Percentiles rank a stretch among this genome's conserved stretches.
Evolutionary conservation across 768 basidiomycete genomes (phyloP).

Genomic region (Pisolithus albus): DNA sequence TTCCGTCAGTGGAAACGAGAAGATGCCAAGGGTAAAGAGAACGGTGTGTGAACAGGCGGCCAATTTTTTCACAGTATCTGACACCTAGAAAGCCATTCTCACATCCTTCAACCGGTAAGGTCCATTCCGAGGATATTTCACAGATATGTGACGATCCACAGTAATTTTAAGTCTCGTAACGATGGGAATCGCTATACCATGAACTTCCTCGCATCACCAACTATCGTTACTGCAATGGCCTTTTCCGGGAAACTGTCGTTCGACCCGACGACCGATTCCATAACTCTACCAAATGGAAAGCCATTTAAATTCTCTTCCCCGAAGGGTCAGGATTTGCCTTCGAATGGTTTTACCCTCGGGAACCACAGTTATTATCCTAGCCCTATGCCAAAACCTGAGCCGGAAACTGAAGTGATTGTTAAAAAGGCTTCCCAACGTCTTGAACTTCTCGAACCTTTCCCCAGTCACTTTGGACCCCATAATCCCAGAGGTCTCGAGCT

Average conservation of each 20-base stretch:
- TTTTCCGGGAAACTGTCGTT: constrained; percentile 92
- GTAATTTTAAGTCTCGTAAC: constrained; percentile 90
- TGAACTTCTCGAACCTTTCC: constrained; percentile 82
- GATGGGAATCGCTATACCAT: constrained; percentile 92
- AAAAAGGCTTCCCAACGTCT: constrained; percentile 73
- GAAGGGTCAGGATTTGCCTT: constrained; percentile 76
- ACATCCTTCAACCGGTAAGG: constrained; percentile 92
- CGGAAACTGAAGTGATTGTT: constrained; percentile 74
- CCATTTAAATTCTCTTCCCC: constrained; percentile 84
- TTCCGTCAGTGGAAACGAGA: constrained; percentile 79
- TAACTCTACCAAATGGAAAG: constrained; percentile 61
- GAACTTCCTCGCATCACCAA: constrained; percentile 98
- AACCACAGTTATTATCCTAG: constrained; percentile 69
- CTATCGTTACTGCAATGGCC: constrained; percentile 94
- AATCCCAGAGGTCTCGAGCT: constrained; percentile 63
- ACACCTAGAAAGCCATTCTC: constrained; percentile 61
- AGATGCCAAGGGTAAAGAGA: constrained; percentile 83
- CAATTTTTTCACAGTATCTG: constrained; percentile 1
- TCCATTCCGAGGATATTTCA: constrained; percentile 4
- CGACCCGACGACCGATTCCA: constrained; percentile 81
- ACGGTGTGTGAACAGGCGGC: constrained; percentile 46
- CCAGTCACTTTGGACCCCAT: constrained; percentile 56
- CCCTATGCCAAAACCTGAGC: constrained; percentile 65
- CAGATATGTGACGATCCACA: constrained; percentile 13
- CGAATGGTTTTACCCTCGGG: constrained; percentile 73